Base-by-base conservation (phyloP, 306 rosid species). In the Quercus rubra region DNA sequence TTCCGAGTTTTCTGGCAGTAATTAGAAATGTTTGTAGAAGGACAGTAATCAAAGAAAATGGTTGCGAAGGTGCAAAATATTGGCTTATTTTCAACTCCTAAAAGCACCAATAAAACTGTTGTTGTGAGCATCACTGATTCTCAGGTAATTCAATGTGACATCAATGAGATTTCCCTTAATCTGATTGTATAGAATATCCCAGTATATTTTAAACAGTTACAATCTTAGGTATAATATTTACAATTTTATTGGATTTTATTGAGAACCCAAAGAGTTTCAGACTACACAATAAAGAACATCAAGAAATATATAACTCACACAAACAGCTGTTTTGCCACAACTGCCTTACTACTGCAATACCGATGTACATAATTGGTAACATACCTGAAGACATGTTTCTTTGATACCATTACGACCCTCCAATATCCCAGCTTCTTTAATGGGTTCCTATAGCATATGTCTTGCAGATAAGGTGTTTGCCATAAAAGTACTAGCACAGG, bases 351-450 rank as follows among this genome's bases (percentile, higher is more conserved):
- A n/a, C 55, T 46, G 33, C 58, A 52, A 33, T 14, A 70, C 7
- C 28, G 4, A 76, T 5, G 14, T 35, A 41, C 38, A 55, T 7
- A 46, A 56, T 55, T 74, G 71, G 67, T 63, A 78, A 82, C 54
- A 52, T 90, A 94, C 98, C 98, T 94, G 98, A 81, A 94, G 98
- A 86, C 98, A 92, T 15, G 98, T 94, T 88, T 94, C 98, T 85
- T 94, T 94, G 35, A 94, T 94, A 76, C 98, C 98, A 88, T 94
- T 94, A 70, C 98, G 97, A 27, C 98, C 98, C 86, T 94, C 98
- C 85, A 94, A 77, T 87, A 94, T 94, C 77, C 98, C 98, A 85
- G 98, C 98, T 91, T 94, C 98, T 88, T 92, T 94, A 74, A 94
- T 94, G 71, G 98, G 98, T 86, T 94, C 98, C 98, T 94, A 78